phyloP scores from a whole-genome alignment of 2,329 filamentous ascomycete species.

The Saccharata proteae region DNA sequence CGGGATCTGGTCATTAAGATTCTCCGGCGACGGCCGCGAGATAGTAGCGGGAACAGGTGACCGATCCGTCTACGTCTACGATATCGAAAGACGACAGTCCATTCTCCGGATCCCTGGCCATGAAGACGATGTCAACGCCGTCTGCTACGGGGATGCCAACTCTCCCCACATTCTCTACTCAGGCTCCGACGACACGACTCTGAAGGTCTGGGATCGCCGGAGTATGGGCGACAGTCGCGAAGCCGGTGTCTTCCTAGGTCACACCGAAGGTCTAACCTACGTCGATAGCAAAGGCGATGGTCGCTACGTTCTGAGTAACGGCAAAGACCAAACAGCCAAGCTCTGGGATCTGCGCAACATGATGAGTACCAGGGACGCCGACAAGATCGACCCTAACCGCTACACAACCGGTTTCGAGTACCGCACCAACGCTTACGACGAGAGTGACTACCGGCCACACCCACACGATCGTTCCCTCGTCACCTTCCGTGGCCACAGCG shows the following conservation, averaged over 20 bases:
- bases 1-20: conserved; percentile 77
- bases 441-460: conserved; percentile 56
- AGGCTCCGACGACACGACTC: conserved; percentile 83
- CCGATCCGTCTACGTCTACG: conserved; percentile 74
- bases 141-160: conserved; percentile 81
- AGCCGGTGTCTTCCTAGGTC: conserved; percentile 52
- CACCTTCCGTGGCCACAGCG: conserved; percentile 81
- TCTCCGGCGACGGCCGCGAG: conserved; percentile 82
- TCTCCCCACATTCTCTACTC: conserved; percentile 94
- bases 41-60: conserved; percentile 80
- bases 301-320: conserved; percentile 84
- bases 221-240: conserved; percentile 50
- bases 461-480: conserved; percentile 83
- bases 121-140: conserved; percentile 83
- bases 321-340: conserved; percentile 95
- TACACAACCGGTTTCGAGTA: conserved; percentile 62
- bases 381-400: conserved; percentile 42
- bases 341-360: conserved; percentile 91
- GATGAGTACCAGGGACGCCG: conserved; percentile 58
- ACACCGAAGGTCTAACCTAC: conserved; percentile 54
- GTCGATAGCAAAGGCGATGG: conserved; percentile 75
- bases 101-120: conserved; percentile 70
- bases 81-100: conserved; percentile 68
- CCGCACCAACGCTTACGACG: conserved; percentile 54
- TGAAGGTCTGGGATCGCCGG: conserved; percentile 92